Evolutionary conservation across 257 asterid species (phyloP), one percentile per base, ranked within the genome.

Genomic region (Solanum chmielewskii): DNA sequence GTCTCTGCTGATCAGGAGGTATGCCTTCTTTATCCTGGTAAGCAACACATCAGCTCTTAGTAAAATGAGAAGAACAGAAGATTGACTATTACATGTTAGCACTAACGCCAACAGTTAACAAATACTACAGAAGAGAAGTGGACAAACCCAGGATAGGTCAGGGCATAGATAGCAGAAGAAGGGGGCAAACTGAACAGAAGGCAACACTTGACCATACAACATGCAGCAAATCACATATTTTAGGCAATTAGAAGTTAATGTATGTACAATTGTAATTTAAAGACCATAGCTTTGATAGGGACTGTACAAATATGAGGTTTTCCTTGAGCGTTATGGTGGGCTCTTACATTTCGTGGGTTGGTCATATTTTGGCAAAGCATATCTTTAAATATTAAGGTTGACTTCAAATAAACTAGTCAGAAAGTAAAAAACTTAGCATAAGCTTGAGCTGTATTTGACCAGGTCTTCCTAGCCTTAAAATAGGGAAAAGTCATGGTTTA

Each of bases 21-120:
- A 94, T 94, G 52, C 98, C 98, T 94, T 95, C 98, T 90, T 93
- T 95, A 86, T 94, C 98, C 98, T 95, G 94, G 56, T 25, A 85
- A 42, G 7, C 83, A 76, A 4, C 83, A 76, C 23, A 76, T 41
- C 60, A 76, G 13, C 83, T 76, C 23, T 7, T n/a, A n/a, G 83
- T 77, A 44, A 77, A 77, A 77, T 42, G 62, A 77, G 27, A 77
- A n/a, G n/a, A n/a, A 45, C 83, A 42, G n/a, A 75, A 23, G 83
- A 39, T 7, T 75, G 59, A n/a, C 59, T 23, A n/a, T 37, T 39
- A 44, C 35, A 76, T 12, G 59, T 7, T 42, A 3, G 13, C 60
- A 41, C 12, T 25, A n/a, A 7, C 9, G 83, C 62, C 83, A 44
- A 16, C 83, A 42, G 29, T 76, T 77, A n/a, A 76, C 83, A 42